Percentiles rank a stretch among this genome's conserved stretches.
Conservation (phyloP, 78 protist species). For the Tieghemostelium lacteum region DNA sequence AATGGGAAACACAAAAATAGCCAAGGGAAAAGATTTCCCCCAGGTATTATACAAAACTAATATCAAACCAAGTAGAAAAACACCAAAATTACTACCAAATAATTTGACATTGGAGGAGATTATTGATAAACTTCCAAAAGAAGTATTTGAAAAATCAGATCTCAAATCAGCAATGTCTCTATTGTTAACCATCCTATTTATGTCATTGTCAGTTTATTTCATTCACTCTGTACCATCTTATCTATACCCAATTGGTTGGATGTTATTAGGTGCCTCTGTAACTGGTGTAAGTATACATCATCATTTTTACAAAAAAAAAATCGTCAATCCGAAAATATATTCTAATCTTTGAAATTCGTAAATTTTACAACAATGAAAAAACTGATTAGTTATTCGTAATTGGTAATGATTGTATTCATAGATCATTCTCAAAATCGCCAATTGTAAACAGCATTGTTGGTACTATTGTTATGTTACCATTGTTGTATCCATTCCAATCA, state of each 20-base stretch:
- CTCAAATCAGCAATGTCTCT: conserved; percentile 36
- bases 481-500: conserved; percentile 69
- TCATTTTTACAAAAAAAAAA: neutral
- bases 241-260: conserved; percentile 73
- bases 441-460: conserved; percentile 47
- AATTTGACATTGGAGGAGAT: conserved; percentile 44
- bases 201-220: conserved; percentile 15
- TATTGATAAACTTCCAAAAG: conserved; percentile 52
- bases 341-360: neutral
- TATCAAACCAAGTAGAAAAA: conserved; percentile 39
- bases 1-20: no score
- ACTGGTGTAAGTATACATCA: conserved; percentile 54
- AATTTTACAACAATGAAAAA: neutral
- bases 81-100: conserved; percentile 43
- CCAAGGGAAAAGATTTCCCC: no score
- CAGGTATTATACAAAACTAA: no score
- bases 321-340: conserved; percentile 17
- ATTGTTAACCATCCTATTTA: conserved; percentile 32
- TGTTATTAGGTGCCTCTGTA: conserved; percentile 67
- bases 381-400: conserved; percentile 26
- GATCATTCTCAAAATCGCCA: conserved; percentile 49
- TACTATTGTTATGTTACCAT: conserved; percentile 74
- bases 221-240: conserved; percentile 32
- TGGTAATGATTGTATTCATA: conserved; percentile 71
- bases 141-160: conserved; percentile 59